A percentile compares a stretch with the other conserved stretches of the same genome.
phyloP scores from a whole-genome alignment of 2,329 filamentous ascomycete species.

The Colletotrichum liriopes region DNA sequence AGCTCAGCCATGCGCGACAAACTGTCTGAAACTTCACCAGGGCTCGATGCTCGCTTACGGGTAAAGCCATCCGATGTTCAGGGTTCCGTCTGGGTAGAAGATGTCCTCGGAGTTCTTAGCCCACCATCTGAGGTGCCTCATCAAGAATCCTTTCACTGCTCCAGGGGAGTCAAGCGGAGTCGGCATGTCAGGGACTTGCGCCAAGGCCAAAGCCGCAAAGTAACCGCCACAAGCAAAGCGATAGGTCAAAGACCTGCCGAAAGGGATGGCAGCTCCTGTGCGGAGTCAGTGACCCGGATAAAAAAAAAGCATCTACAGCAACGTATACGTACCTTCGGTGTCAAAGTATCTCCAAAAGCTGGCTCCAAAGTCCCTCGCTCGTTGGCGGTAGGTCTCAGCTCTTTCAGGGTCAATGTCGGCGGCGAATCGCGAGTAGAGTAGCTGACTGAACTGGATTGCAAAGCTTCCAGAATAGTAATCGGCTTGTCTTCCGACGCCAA shows the following conservation, averaged over 20 bases:
- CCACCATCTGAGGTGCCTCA: conserved; percentile 68
- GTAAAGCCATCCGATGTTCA: conserved; percentile 62
- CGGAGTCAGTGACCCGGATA: background rate
- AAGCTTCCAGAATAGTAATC: conserved; percentile 71
- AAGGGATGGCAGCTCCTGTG: conserved; percentile 65
- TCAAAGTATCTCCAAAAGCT: conserved; percentile 66
- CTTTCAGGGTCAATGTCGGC: conserved; percentile 57
- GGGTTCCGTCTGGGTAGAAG: conserved; percentile 64
- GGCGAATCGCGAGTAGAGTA: conserved; percentile 62
- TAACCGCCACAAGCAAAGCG: conserved; percentile 66
- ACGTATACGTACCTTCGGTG: conserved; percentile 52
- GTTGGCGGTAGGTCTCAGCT: conserved; percentile 54
- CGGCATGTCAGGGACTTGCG: conserved; percentile 56
- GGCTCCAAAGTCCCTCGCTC: conserved; percentile 58
- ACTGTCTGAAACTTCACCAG: background rate
- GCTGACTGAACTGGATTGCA: conserved; percentile 66
- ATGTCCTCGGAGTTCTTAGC: conserved; percentile 56
- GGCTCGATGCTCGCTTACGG: conserved; percentile 44
- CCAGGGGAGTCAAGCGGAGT: conserved; percentile 56
- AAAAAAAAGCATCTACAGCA: accelerated
- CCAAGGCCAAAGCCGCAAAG: conserved; percentile 62
- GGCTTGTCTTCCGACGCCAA: conserved; percentile 55
- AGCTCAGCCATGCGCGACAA: no score
- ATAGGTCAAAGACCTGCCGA: conserved; percentile 67
- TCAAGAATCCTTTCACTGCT: conserved; percentile 62